A percentile compares a stretch with the other conserved stretches of the same genome.
These are phyloP conservation scores for Monocercomonoides exilis DNA, from an alignment of 78 protist species.

Conservation along the genomic window DNA sequence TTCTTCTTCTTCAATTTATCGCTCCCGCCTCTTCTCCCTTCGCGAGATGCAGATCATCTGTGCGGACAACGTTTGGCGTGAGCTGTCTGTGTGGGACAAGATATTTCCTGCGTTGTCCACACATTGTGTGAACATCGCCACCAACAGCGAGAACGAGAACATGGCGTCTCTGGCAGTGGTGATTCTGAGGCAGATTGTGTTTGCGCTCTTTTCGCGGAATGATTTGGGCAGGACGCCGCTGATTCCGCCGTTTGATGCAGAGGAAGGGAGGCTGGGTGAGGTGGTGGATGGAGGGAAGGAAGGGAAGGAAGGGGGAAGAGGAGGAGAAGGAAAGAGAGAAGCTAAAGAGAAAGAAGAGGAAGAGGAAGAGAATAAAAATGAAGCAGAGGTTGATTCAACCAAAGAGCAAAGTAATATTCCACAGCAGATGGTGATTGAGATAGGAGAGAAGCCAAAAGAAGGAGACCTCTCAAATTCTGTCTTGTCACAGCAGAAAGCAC, in stretches of 20 bases:
- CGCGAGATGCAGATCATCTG: not conserved
- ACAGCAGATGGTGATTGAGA: too few species aligned
- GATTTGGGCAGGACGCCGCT: not conserved
- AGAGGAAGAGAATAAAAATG: not conserved
- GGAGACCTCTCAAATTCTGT: too few species aligned
- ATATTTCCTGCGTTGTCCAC: not conserved
- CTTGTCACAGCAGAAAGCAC: too few species aligned
- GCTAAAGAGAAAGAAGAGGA: not conserved
- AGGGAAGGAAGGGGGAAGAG: not conserved
- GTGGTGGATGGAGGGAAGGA: not conserved
- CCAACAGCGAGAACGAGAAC: not conserved
- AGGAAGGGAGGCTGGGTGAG: not conserved
- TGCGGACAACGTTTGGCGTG: not conserved
- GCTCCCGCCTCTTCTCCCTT: not conserved
- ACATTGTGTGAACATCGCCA: not conserved
- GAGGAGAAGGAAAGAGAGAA: not conserved
- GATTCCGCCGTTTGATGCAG: not conserved
- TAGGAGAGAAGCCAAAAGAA: too few species aligned
- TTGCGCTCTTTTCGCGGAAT: not conserved
- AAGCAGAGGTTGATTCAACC: not conserved
- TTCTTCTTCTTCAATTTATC: not conserved
- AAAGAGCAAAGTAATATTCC: too few species aligned
- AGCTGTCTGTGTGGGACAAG: not conserved
- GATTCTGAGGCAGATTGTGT: not conserved
- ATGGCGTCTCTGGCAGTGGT: not conserved